Evolutionary conservation across 306 rosid genomes (phyloP).

Genomic region (Alnus rubra): DNA sequence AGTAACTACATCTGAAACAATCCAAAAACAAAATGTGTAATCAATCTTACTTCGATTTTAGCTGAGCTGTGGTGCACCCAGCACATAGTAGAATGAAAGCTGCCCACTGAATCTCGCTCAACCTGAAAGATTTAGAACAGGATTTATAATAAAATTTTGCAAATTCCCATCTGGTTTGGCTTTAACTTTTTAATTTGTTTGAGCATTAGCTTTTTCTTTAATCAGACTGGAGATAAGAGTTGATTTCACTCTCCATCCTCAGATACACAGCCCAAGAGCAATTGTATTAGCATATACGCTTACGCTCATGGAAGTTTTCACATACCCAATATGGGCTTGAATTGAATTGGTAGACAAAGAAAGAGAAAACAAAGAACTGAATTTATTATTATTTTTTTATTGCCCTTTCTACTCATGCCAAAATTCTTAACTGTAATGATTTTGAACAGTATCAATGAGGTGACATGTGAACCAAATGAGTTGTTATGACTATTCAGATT

Average conservation of each 20-base stretch:
- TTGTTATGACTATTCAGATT: background rate
- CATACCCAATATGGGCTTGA: constrained; percentile 3
- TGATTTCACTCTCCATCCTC: background rate
- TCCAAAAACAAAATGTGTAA: constrained; percentile 18
- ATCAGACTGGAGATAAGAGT: constrained; percentile 17
- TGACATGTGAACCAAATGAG: background rate
- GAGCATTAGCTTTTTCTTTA: background rate
- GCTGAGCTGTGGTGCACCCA: constrained; percentile 93
- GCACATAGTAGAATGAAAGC: constrained; percentile 91
- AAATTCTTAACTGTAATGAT: background rate
- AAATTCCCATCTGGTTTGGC: background rate
- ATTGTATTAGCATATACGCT: background rate
- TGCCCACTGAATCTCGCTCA: constrained; percentile 97
- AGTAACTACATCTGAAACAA: background rate
- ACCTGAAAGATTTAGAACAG: constrained; percentile 55
- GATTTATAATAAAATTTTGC: constrained; percentile 4
- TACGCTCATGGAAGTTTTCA: background rate
- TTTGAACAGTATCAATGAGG: background rate
- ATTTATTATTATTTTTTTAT: background rate
- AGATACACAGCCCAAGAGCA: background rate
- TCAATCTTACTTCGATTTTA: constrained; percentile 74
- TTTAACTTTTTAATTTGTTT: background rate
- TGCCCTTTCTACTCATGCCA: background rate
- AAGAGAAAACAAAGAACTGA: background rate
- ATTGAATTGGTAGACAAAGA: background rate